Conservation (phyloP, 768 basidiomycete species). For the Calvatia gigantea region DNA sequence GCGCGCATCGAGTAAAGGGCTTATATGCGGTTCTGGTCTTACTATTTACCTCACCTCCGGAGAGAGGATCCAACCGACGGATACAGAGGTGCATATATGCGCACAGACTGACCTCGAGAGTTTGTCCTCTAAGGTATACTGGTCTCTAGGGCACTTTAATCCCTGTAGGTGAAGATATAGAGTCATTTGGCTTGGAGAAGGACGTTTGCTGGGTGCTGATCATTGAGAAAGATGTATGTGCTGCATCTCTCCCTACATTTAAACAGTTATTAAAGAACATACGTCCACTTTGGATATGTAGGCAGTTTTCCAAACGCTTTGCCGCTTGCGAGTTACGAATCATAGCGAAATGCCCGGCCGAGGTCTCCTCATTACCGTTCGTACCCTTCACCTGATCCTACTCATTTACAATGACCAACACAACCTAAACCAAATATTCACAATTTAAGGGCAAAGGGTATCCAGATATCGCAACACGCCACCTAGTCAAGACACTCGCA, state of each 20-base stretch:
- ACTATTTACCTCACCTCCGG: constrained; percentile 55
- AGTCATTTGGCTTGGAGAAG: constrained; percentile 50
- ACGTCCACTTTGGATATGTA: constrained; percentile 34
- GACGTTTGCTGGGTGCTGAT: constrained; percentile 75
- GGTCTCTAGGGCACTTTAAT: constrained; percentile 64
- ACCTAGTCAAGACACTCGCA: constrained; percentile 73
- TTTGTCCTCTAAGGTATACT: no score
- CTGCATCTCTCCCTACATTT: background rate
- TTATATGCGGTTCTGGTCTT: constrained; percentile 70
- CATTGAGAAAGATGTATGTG: constrained; percentile 86
- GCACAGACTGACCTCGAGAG: background rate
- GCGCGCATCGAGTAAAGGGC: constrained; percentile 89
- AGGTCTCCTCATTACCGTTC: constrained; percentile 79
- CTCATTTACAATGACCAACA: background rate
- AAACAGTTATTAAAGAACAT: no score
- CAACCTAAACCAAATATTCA: background rate
- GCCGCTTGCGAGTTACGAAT: constrained; percentile 49
- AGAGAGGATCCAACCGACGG: constrained; percentile 44
- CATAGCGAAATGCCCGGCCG: constrained; percentile 49
- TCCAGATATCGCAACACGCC: constrained; percentile 89
- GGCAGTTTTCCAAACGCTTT: constrained; percentile 94
- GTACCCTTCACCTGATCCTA: constrained; percentile 3
- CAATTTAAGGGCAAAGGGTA: constrained; percentile 86
- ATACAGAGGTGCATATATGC: constrained; percentile 49
- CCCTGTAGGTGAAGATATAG: constrained; percentile 72